These are phyloP conservation scores for Cladochytrium replicatum DNA, from an alignment of 192 early-diverging fungal genomes.

Conservation along the genomic window DNA sequence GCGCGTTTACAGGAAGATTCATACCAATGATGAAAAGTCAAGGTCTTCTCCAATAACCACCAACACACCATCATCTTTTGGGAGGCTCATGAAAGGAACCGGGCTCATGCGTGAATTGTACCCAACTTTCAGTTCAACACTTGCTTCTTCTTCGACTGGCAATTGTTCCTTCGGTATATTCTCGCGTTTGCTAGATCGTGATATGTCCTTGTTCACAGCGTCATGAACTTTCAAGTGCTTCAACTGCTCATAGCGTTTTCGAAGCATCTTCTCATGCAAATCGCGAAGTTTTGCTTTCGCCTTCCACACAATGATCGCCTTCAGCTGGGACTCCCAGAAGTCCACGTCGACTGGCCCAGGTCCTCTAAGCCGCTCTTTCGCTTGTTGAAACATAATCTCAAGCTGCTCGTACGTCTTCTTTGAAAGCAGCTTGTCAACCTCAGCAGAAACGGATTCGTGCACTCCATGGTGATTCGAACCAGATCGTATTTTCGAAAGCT, in stretches of 20 bases:
- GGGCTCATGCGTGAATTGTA: slow-evolving; percentile 60
- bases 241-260: slow-evolving; percentile 63
- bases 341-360: slow-evolving; percentile 77
- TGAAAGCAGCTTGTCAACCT: slow-evolving; percentile 31
- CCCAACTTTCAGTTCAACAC: slow-evolving; percentile 40
- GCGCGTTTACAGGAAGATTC: slow-evolving; percentile 10
- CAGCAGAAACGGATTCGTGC: not conserved
- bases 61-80: slow-evolving; percentile 43
- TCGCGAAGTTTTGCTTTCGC: slow-evolving; percentile 64
- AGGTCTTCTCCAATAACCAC: slow-evolving; percentile 48
- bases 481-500: not conserved
- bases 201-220: no score
- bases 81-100: slow-evolving; percentile 33
- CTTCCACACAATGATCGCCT: slow-evolving; percentile 68
- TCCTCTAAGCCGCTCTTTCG: slow-evolving; percentile 64
- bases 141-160: slow-evolving; percentile 30
- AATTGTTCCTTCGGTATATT: no score
- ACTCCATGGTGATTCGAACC: not conserved
- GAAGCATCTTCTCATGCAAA: slow-evolving; percentile 72
- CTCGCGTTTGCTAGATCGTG: no score
- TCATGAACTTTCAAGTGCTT: slow-evolving; percentile 45
- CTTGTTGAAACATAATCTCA: slow-evolving; percentile 58
- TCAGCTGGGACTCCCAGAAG: slow-evolving; percentile 84
- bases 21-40: slow-evolving; percentile 53
- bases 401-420: slow-evolving; percentile 72